Conservation (phyloP, 306 rosid species). For the Trichosanthes truncata region DNA sequence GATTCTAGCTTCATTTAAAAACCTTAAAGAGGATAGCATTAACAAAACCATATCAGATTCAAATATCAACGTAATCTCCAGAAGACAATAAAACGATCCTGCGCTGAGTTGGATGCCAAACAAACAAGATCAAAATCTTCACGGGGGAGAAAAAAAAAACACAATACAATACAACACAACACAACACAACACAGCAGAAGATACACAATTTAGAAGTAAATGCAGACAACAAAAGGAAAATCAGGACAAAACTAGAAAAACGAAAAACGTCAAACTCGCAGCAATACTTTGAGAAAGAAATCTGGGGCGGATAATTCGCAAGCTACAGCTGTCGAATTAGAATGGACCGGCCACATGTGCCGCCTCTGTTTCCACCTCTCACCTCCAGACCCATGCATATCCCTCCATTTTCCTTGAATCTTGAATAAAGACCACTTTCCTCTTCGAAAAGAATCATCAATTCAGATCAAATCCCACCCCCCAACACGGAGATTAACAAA, state of each 20-base stretch:
- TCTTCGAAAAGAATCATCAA: conserved; percentile 81
- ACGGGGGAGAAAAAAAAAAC: neutral
- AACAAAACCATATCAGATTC: neutral
- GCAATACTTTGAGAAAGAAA: conserved; percentile 55
- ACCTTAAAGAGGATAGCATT: neutral
- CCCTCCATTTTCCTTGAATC: conserved; percentile 66
- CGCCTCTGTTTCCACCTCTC: conserved; percentile 74
- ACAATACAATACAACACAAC: neutral
- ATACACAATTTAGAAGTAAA: neutral
- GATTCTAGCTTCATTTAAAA: neutral
- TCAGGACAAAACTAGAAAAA: neutral
- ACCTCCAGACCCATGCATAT: conserved; percentile 86
- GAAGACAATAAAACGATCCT: neutral
- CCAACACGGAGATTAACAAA: neutral
- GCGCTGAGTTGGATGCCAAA: neutral
- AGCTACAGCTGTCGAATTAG: conserved; percentile 79
- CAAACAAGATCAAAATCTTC: neutral
- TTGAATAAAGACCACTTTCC: conserved; percentile 57
- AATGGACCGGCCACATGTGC: conserved; percentile 99
- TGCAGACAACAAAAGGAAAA: neutral
- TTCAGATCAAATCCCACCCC: conserved; percentile 51
- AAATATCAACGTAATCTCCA: neutral
- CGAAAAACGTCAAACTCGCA: neutral
- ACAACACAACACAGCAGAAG: neutral
- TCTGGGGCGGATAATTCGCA: conserved; percentile 47